Evolutionary conservation across 2,329 filamentous ascomycete genomes (phyloP), one percentile per base, ranked within the genome.

Genomic region (Neonectria punicea): DNA sequence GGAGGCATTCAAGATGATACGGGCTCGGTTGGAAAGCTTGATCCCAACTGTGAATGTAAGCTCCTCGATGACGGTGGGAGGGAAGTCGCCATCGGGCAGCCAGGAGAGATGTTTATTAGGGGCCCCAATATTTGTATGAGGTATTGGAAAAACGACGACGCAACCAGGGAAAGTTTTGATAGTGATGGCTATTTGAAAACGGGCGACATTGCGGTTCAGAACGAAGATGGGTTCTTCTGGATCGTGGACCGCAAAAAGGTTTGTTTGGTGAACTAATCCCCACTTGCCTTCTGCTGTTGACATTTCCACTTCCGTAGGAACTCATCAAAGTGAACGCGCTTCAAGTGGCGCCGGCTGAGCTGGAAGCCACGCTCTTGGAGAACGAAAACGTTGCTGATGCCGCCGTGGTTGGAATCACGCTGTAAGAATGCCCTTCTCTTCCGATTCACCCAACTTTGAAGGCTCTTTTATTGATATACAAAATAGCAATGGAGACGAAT

Each of bases 341-440:
- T 5, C 87, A 89, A 73, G 87, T 90, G 5, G 86, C 87, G 0
- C 87, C 87, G 0, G 87, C 87, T 1, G 87, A 90, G 67, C 78
- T 87, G 1, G 85, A 87, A 74, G 82, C 82, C 0, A 81, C 83
- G 0, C 78, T 88, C 0, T 75, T 87, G 1, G 83, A 86, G 65
- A 82, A 85, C 51, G 79, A 84, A n/a, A 77, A 83, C 39, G 72
- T 88, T 16, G 83, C 84, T 4, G 86, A 88, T 69, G 86, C 85
- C 8, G 87, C 85, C 5, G 85, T 83, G 0, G 84, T 87, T 2
- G 86, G 86, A 20, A 83, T 87, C 57, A 81, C 76, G n/a, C 65
- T 85, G 75, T 82, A 75, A 69, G 80, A 76, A 28, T 18, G 13
- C 25, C 13, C 7, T 16, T 13, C 16, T 14, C 9, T 25, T 4